phyloP scores from a whole-genome alignment of 1,139 yeast genomes.

The Arxiozyma slooffiae region DNA sequence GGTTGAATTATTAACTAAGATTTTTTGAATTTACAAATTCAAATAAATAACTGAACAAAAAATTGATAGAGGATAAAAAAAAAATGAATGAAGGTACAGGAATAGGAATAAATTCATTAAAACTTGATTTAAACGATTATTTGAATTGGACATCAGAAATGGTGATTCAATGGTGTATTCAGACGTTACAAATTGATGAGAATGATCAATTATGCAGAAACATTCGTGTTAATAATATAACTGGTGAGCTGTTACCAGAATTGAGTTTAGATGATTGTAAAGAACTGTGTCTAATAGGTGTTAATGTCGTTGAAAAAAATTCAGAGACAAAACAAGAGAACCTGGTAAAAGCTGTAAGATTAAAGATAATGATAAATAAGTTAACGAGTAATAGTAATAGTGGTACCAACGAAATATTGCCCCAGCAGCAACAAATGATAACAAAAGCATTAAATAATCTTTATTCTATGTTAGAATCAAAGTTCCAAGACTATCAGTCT shows the following conservation, averaged over 20 bases:
- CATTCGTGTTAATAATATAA: constrained; percentile 49
- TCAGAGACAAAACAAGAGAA: background rate
- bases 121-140: background rate
- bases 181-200: constrained; percentile 10
- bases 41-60: background rate
- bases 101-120: background rate
- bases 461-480: constrained; percentile 20
- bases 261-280: constrained; percentile 50
- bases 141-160: constrained; percentile 18
- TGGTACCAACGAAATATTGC: constrained; percentile 2
- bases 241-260: constrained; percentile 52
- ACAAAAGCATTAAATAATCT: constrained; percentile 19
- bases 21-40: background rate
- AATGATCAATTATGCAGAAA: constrained; percentile 11
- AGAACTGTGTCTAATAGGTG: constrained; percentile 43
- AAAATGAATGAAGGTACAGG: background rate
- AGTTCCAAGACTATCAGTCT: constrained; percentile 24
- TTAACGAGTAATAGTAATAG: constrained; percentile 10
- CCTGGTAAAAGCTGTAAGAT: constrained; percentile 33
- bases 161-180: constrained; percentile 19
- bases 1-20: too few relatives aligned
- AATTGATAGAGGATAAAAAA: background rate
- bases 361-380: constrained; percentile 38
- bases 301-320: constrained; percentile 29
- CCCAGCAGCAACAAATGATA: constrained; percentile 18